These are phyloP conservation scores for Dactylella cylindrospora DNA, from an alignment of 2,329 filamentous ascomycete species.

Conservation along the genomic window DNA sequence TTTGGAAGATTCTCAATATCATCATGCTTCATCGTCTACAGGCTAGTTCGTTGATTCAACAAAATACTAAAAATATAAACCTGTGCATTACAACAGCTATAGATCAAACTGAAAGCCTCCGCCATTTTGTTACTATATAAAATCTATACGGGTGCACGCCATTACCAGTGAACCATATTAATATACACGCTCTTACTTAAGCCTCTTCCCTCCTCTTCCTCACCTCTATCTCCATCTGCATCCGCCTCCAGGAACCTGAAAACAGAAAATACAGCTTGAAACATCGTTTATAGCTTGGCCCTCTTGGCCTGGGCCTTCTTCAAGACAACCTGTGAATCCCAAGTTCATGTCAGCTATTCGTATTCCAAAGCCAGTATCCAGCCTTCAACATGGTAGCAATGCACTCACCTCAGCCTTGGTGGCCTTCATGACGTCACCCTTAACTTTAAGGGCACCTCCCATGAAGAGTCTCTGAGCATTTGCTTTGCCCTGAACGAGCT, in stretches of 20 bases:
- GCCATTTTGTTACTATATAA: no score
- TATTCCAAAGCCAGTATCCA: not conserved
- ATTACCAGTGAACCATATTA: no score
- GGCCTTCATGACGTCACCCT: slow-evolving; percentile 97
- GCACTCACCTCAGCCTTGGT: slow-evolving; percentile 83
- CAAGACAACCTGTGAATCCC: slow-evolving; percentile 57
- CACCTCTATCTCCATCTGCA: not conserved
- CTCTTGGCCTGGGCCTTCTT: slow-evolving; percentile 77
- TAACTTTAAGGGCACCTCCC: slow-evolving; percentile 97
- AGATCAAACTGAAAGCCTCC: no score
- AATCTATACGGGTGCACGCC: no score
- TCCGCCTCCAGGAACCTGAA: not conserved
- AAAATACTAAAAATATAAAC: no score
- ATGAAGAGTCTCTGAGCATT: slow-evolving; percentile 96
- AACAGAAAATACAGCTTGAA: no score
- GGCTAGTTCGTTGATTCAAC: no score
- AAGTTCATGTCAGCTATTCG: slow-evolving; percentile 19
- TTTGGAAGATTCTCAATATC: no score
- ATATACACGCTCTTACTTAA: not conserved
- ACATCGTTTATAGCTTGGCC: slow-evolving; percentile 71
- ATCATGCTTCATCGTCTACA: no score
- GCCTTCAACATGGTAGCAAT: not conserved
- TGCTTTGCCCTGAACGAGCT: slow-evolving; percentile 80
- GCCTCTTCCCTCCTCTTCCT: slow-evolving; percentile 3
- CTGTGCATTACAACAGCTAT: no score